Conservation (phyloP, 257 asterid genomes). For the Paulownia fortunei region DNA sequence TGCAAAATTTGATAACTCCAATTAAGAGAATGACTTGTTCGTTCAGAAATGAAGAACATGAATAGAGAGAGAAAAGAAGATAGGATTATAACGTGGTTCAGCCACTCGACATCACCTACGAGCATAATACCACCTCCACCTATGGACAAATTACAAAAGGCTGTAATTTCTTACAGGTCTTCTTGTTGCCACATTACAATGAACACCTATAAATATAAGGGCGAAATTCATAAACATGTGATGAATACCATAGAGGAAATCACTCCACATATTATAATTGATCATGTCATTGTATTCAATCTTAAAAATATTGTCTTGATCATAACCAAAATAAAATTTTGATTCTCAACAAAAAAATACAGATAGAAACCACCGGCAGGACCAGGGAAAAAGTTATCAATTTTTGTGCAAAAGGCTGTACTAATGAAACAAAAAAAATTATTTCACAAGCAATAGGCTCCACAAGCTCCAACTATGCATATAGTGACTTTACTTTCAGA, state of each 20-base stretch:
- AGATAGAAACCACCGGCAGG: background rate
- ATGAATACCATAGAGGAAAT: background rate
- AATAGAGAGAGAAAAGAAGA: background rate
- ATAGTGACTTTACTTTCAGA: background rate
- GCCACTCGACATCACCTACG: background rate
- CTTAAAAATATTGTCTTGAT: background rate
- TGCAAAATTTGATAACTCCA: background rate
- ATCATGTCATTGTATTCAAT: slow-evolving; percentile 2
- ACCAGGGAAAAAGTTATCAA: background rate
- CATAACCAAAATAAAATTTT: slow-evolving; percentile 12
- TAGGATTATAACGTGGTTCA: background rate
- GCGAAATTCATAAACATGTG: background rate
- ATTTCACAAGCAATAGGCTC: slow-evolving; percentile 10
- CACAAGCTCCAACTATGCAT: slow-evolving; percentile 16
- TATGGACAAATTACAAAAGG: background rate
- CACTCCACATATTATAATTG: background rate
- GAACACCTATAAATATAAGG: background rate
- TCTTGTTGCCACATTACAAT: background rate
- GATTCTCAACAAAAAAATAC: background rate
- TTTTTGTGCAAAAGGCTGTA: background rate
- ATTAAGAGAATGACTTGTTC: slow-evolving; percentile 3
- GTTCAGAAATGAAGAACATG: background rate
- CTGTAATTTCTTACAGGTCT: background rate
- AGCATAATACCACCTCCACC: background rate
- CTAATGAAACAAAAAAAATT: slow-evolving; percentile 1